A percentile compares a stretch with the other conserved stretches of the same genome.
phyloP scores from a whole-genome alignment of 1,284 basidiomycete species.

The Anthracocystis setariae region DNA sequence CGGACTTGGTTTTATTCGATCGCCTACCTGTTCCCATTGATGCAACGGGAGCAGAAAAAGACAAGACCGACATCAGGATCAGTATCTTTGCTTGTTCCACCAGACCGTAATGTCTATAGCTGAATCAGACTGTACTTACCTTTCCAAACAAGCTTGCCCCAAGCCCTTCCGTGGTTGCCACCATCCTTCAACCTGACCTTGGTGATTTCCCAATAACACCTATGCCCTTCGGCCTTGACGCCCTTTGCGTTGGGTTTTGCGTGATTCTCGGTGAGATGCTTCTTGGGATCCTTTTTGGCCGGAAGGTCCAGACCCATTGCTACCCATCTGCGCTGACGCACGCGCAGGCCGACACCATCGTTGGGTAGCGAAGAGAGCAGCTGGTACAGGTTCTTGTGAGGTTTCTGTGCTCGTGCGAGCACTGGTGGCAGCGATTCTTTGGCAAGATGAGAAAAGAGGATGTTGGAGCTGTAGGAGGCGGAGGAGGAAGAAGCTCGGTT shows the following conservation, averaged over 20 bases:
- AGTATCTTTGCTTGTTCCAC: neutral
- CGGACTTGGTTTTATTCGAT: slow-evolving; percentile 28
- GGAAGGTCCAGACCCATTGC: slow-evolving; percentile 47
- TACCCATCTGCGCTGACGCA: slow-evolving; percentile 46
- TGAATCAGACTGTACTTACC: slow-evolving; percentile 55
- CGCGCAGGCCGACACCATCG: slow-evolving; percentile 42
- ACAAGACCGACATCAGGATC: no score
- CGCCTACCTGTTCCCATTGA: slow-evolving; percentile 30
- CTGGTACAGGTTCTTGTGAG: slow-evolving; percentile 54
- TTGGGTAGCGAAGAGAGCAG: slow-evolving; percentile 48
- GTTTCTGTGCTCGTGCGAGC: slow-evolving; percentile 17
- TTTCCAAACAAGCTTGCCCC: slow-evolving; percentile 55
- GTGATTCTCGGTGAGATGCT: slow-evolving; percentile 17
- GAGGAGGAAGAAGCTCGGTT: slow-evolving; percentile 1
- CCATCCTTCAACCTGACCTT: slow-evolving; percentile 51
- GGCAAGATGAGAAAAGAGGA: slow-evolving; percentile 38
- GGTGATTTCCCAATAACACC: slow-evolving; percentile 56
- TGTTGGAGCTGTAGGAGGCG: slow-evolving; percentile 7
- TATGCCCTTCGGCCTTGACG: slow-evolving; percentile 19
- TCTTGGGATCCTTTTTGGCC: slow-evolving; percentile 17
- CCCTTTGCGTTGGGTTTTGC: slow-evolving; percentile 1
- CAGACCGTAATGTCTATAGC: neutral
- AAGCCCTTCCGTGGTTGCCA: slow-evolving; percentile 55
- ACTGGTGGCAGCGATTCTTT: slow-evolving; percentile 28
- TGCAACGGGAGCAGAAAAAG: neutral